Percentiles rank a stretch among this genome's conserved stretches.
Evolutionary conservation across 2,329 filamentous ascomycete genomes (phyloP).

Genomic region (Domatiomyces globalis): DNA sequence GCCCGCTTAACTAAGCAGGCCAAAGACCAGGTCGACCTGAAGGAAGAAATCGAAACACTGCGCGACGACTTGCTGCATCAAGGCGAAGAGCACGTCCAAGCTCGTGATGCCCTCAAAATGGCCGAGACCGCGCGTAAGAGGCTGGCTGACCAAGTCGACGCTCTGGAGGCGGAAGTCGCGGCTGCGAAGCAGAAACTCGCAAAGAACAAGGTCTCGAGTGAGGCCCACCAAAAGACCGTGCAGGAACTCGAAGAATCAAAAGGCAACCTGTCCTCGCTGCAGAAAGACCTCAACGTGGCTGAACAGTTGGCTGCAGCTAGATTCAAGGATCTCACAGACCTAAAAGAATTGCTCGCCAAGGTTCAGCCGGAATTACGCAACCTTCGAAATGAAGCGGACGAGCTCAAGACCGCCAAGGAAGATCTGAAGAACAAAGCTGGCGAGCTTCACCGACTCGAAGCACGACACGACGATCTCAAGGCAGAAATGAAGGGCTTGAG

Average conservation of each 20-base stretch:
- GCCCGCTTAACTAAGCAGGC: conserved; percentile 55
- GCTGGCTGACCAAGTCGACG: conserved; percentile 49
- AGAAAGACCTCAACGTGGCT: conserved; percentile 72
- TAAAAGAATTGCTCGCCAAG: conserved; percentile 67
- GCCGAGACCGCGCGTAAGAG: conserved; percentile 54
- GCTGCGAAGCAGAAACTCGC: conserved; percentile 37
- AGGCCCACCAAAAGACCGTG: conserved; percentile 35
- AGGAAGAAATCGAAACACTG: conserved; percentile 74
- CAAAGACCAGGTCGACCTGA: conserved; percentile 61
- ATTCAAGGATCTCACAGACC: conserved; percentile 74
- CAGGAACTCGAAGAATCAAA: conserved; percentile 48
- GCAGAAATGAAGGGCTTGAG: conserved; percentile 58
- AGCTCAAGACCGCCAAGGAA: conserved; percentile 60
- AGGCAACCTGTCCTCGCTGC: conserved; percentile 51
- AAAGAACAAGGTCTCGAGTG: conserved; percentile 27
- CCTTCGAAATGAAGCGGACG: conserved; percentile 60
- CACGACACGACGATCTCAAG: conserved; percentile 66
- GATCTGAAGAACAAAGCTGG: conserved; percentile 50
- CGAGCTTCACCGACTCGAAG: conserved; percentile 64
- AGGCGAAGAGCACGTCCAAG: conserved; percentile 70
- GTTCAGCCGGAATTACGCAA: conserved; percentile 72
- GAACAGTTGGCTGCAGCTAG: conserved; percentile 74
- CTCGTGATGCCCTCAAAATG: conserved; percentile 59
- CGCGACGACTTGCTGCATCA: conserved; percentile 65
- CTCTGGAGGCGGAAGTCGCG: conserved; percentile 57